phyloP scores from a whole-genome alignment of 1,139 yeast species.

The Pichia kudriavzevii region DNA sequence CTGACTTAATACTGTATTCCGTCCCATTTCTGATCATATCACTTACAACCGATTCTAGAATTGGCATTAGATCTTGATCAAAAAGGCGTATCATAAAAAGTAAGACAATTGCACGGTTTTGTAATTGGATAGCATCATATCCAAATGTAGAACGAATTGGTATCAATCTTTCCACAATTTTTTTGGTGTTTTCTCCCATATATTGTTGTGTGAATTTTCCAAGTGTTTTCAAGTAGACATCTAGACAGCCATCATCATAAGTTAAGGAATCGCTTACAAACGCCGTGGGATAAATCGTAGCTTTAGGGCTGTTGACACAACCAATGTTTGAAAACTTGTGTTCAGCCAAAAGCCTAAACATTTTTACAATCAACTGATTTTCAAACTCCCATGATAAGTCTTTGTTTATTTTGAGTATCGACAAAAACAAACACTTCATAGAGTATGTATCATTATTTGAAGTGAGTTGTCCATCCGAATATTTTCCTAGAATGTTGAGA shows the following conservation, averaged over 20 bases:
- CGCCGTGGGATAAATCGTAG: slow-evolving; percentile 14
- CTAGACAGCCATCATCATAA: slow-evolving; percentile 24
- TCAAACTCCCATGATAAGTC: slow-evolving; percentile 26
- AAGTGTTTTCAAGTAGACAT: slow-evolving; percentile 26
- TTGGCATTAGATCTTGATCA: slow-evolving; percentile 22
- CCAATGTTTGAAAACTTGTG: slow-evolving; percentile 25
- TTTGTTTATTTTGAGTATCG: slow-evolving; percentile 17
- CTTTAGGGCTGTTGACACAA: slow-evolving; percentile 2
- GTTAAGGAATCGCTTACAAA: slow-evolving; percentile 12
- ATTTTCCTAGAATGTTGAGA: slow-evolving; percentile 13
- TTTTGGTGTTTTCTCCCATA: slow-evolving; percentile 13
- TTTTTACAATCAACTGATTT: slow-evolving; percentile 22
- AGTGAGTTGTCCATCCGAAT: slow-evolving; percentile 5
- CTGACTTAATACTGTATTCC: slow-evolving; percentile 8
- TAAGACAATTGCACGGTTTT: slow-evolving; percentile 25
- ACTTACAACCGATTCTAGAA: slow-evolving; percentile 18
- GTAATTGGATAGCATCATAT: slow-evolving; percentile 19
- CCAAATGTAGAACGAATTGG: slow-evolving; percentile 27
- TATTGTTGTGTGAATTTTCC: slow-evolving; percentile 18
- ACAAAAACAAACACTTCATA: slow-evolving; percentile 13
- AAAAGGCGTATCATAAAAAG: slow-evolving; percentile 24
- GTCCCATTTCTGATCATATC: slow-evolving; percentile 16
- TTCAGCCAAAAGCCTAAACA: slow-evolving; percentile 24
- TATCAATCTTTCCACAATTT: slow-evolving; percentile 25
- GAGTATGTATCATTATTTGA: not conserved